A percentile compares a stretch with the other conserved stretches of the same genome.
Conservation (phyloP, 176 grass and related monocot genomes). For the Elymus sibiricus region DNA sequence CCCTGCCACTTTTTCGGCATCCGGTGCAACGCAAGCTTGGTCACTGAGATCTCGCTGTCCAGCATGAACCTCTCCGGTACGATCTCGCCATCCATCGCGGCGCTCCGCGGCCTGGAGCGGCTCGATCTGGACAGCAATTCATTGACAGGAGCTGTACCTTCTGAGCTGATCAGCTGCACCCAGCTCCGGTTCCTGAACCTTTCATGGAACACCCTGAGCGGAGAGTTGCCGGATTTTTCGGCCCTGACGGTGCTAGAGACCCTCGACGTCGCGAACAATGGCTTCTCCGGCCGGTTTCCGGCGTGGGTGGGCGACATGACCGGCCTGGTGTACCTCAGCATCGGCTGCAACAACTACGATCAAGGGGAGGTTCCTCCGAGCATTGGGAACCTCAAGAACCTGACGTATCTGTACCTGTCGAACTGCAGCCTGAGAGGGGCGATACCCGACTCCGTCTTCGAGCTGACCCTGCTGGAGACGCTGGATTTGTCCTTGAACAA, state of each 20-base stretch:
- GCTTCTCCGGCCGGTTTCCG: conserved; percentile 43
- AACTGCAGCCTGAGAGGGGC: conserved; percentile 41
- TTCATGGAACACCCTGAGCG: conserved; percentile 46
- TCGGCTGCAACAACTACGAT: conserved; percentile 50
- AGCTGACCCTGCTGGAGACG: conserved; percentile 50
- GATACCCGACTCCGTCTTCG: conserved; percentile 61
- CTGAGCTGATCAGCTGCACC: conserved; percentile 40
- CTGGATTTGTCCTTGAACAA: conserved; percentile 69
- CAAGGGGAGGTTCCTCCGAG: conserved; percentile 44
- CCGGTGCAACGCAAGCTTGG: conserved; percentile 34
- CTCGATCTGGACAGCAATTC: conserved; percentile 62
- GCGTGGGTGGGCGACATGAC: conserved; percentile 47
- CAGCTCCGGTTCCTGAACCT: conserved; percentile 65
- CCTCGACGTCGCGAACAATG: conserved; percentile 59
- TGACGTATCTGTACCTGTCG: conserved; percentile 65
- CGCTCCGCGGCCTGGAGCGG: conserved; percentile 11
- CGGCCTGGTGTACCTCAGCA: conserved; percentile 37
- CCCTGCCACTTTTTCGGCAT: conserved; percentile 60
- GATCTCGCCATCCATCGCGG: conserved; percentile 53
- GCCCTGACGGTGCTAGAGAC: conserved; percentile 26
- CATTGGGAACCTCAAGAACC: conserved; percentile 74
- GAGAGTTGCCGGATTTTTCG: conserved; percentile 59
- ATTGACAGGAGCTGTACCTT: conserved; percentile 45
- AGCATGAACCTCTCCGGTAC: conserved; percentile 61
- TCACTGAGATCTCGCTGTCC: conserved; percentile 54